These are phyloP conservation scores for Xylaria sp. DNA, from an alignment of 2,329 filamentous ascomycete genomes.

Conservation along the genomic window DNA sequence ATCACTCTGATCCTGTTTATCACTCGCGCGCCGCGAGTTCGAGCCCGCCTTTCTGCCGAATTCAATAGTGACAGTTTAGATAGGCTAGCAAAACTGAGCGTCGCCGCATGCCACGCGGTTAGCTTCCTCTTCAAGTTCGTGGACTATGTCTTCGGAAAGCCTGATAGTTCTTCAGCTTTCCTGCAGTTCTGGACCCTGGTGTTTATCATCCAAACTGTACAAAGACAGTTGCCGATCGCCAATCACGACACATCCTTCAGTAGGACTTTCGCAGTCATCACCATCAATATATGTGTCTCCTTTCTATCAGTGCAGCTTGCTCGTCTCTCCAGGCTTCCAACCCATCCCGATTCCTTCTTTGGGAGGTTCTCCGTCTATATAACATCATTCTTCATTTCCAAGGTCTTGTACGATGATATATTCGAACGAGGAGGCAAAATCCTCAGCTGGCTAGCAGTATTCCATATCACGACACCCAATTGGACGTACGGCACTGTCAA, in stretches of 20 bases:
- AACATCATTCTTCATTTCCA: background rate
- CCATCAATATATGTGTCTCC: background rate
- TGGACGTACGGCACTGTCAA: background rate
- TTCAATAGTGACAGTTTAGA: background rate
- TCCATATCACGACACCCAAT: background rate
- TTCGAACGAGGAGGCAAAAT: background rate
- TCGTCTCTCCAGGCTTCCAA: background rate
- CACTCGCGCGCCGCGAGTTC: background rate
- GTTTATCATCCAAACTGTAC: background rate
- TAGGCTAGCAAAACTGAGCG: background rate
- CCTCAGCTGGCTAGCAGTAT: background rate
- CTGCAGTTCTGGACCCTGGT: background rate
- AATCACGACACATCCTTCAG: background rate
- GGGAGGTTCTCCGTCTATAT: slow-evolving; percentile 2
- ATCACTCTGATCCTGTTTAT: background rate
- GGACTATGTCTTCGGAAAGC: background rate
- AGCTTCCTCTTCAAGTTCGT: background rate
- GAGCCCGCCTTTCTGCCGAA: background rate
- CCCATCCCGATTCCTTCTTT: background rate
- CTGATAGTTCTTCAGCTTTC: background rate
- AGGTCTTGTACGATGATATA: background rate
- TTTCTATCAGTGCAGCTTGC: background rate
- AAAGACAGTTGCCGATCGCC: background rate
- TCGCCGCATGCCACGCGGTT: background rate
- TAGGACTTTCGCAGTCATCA: background rate